These are phyloP conservation scores for Aspergillus pseudotamarii DNA, from an alignment of 2,329 filamentous ascomycete species.

Conservation along the genomic window DNA sequence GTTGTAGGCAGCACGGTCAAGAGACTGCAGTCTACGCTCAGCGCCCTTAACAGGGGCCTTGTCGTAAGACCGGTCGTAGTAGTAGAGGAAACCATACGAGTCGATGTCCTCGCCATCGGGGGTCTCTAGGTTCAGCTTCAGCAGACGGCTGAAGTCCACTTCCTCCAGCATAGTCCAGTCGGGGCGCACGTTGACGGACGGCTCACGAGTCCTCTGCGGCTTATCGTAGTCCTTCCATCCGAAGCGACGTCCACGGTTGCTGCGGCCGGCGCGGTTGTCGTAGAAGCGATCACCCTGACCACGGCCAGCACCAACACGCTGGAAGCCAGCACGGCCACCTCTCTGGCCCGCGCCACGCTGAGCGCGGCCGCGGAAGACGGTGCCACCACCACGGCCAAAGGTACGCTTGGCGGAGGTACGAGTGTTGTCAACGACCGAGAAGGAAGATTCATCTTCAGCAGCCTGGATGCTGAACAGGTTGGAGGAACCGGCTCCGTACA, in stretches of 20 bases:
- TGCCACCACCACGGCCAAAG: conserved; percentile 82
- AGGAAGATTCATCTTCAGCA: conserved; percentile 93
- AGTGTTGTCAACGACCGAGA: conserved; percentile 96
- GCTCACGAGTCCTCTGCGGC: conserved; percentile 92
- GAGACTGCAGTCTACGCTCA: conserved; percentile 81
- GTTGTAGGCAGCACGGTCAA: conserved; percentile 96
- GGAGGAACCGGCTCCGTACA: conserved; percentile 87
- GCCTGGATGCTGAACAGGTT: conserved; percentile 87
- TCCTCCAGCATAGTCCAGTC: conserved; percentile 97
- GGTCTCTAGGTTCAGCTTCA: conserved; percentile 93
- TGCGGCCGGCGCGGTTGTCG: conserved; percentile 70
- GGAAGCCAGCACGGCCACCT: conserved; percentile 70
- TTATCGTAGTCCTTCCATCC: conserved; percentile 99
- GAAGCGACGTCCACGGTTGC: conserved; percentile 78
- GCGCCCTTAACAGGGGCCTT: conserved; percentile 87
- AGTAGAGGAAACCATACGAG: conserved; percentile 95
- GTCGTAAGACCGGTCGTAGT: conserved; percentile 95
- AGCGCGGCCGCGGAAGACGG: conserved; percentile 79
- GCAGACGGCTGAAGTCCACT: conserved; percentile 94
- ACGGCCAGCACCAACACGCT: conserved; percentile 70
- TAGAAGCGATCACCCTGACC: conserved; percentile 69
- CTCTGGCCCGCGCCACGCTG: conserved; percentile 72
- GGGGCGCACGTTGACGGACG: conserved; percentile 92
- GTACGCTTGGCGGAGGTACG: conserved; percentile 81
- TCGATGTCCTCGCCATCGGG: conserved; percentile 95